Base-by-base conservation (phyloP, 345 rosid species). In the Lumnitzera littorea region DNA sequence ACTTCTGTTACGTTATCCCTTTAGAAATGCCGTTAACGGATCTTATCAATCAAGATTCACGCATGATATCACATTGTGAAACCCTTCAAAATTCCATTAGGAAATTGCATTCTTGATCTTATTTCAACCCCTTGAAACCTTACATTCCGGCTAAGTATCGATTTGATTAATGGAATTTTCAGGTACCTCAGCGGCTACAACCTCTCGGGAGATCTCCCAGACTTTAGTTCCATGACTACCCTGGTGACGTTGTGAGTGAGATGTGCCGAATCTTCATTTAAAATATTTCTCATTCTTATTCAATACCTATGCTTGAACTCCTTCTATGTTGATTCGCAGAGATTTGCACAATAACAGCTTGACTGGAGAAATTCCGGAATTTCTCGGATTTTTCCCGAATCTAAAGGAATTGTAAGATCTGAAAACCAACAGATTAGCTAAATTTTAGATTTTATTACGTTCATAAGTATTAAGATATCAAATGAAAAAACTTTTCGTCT, bases 221-320 rank as follows among this genome's bases (percentile, higher is more conserved):
- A 81, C 59, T 75, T 81, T 15, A 78, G 82, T 56, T 73, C 75
- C 66, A 70, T 73, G 80, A 72, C 66, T 53, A 74, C 82, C 49
- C 73, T 81, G 6, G 76, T 64, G 62, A 68, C 23, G 24, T 70
- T 81, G 82, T 78, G 23, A 62, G 82, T 68, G 46, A 11, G 53
- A 41, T 20, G 13, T 29, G 46, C 50, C 15, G 12, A 20, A 7
- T 10, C 0, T 11, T 11, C 15, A 4, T 2, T n/a, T 16, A 57
- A 13, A 41, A 36, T 24, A 41, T 16, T 23, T 16, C 15, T 57
- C 23, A 24, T 50, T n/a, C 20, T 50, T 56, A 20, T 56, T 15
- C 13, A 46, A 20, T 20, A 23, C 10, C 43, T 12, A 62, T 58
- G 24, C 15, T 50, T 50, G 20, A 17, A n/a, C 25, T 23, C 13